phyloP scores from a whole-genome alignment of 192 early-diverging fungal species.

The Coemansia asiatica region DNA sequence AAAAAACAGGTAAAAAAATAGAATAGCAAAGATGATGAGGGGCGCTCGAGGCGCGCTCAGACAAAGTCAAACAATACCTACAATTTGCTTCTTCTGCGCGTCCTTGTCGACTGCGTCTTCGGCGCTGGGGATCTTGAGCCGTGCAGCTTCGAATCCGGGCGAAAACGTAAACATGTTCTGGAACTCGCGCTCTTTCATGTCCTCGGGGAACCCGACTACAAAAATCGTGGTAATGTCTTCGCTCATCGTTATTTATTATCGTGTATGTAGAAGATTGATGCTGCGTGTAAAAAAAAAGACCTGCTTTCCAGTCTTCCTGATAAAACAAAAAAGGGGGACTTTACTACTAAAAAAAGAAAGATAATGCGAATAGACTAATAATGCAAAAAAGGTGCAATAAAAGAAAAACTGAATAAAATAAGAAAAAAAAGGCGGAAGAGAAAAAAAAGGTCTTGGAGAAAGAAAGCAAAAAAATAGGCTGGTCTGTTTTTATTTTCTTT shows the following conservation, averaged over 20 bases:
- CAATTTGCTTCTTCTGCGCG: conserved; percentile 81
- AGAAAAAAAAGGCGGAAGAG: conserved; percentile 13
- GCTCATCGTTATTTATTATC: conserved; percentile 27
- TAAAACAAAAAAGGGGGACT: not conserved
- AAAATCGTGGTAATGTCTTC: conserved; percentile 99
- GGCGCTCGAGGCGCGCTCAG: conserved; percentile 7
- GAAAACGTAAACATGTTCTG: conserved; percentile 99
- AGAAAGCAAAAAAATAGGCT: conserved; percentile 10
- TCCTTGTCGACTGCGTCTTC: conserved; percentile 58
- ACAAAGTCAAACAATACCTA: conserved; percentile 56
- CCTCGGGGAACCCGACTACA: conserved; percentile 98
- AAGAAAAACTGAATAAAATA: conserved; percentile 11
- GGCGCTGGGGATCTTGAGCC: conserved; percentile 82
- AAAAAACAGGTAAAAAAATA: not conserved
- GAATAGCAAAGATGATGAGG: not conserved
- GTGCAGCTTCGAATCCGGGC: conserved; percentile 95
- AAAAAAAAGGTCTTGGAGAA: conserved; percentile 11
- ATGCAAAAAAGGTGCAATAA: conserved; percentile 13
- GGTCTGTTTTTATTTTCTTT: not conserved
- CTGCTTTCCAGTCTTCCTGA: conserved; percentile 5
- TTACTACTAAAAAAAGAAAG: too few relatives aligned
- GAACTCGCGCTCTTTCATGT: conserved; percentile 98
- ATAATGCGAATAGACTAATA: conserved; percentile 9
- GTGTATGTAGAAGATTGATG: conserved; percentile 8
- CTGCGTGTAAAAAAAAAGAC: conserved; percentile 10